Percentiles rank a stretch among this genome's conserved stretches.
Conservation (phyloP, 2,329 filamentous ascomycete genomes). For the Nigrograna mackinnonii region DNA sequence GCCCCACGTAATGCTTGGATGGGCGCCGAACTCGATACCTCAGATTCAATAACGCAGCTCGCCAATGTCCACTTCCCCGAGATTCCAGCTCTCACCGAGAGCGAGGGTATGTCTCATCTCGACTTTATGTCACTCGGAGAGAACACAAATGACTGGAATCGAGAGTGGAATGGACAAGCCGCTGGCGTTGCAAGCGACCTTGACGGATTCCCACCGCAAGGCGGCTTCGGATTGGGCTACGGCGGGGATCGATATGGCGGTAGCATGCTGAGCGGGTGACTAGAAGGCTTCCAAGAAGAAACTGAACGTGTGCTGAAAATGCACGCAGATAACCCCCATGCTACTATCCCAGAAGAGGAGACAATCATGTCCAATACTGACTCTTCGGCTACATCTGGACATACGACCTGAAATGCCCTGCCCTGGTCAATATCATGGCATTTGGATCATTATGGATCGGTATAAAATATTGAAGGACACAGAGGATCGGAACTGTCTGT, state of each 20-base stretch:
- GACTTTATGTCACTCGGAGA: slow-evolving; percentile 34
- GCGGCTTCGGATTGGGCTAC: slow-evolving; percentile 16
- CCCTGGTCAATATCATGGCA: too few species aligned
- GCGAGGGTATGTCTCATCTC: slow-evolving; percentile 23
- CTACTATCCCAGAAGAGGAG: too few species aligned
- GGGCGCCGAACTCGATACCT: slow-evolving; percentile 25
- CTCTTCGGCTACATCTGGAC: too few species aligned
- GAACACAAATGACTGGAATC: slow-evolving; percentile 17
- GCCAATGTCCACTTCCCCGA: slow-evolving; percentile 38
- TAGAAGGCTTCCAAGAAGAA: background rate
- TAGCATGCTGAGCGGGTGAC: slow-evolving; percentile 2
- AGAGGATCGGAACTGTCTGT: too few species aligned
- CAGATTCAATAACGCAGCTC: slow-evolving; percentile 24
- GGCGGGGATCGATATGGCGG: slow-evolving; percentile 8
- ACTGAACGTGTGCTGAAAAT: background rate
- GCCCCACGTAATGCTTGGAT: slow-evolving; percentile 25
- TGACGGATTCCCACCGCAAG: slow-evolving; percentile 30
- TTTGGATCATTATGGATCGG: too few species aligned
- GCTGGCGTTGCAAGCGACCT: slow-evolving; percentile 25
- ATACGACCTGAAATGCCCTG: too few species aligned
- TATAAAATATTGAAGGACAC: too few species aligned
- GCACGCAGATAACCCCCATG: too few species aligned
- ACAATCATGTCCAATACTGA: too few species aligned
- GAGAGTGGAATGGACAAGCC: slow-evolving; percentile 15
- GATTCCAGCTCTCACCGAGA: slow-evolving; percentile 18